Evolutionary conservation across 495 filamentous ascomycete genomes (phyloP), one percentile per base, ranked within the genome.

Genomic region (Tirmania nivea): DNA sequence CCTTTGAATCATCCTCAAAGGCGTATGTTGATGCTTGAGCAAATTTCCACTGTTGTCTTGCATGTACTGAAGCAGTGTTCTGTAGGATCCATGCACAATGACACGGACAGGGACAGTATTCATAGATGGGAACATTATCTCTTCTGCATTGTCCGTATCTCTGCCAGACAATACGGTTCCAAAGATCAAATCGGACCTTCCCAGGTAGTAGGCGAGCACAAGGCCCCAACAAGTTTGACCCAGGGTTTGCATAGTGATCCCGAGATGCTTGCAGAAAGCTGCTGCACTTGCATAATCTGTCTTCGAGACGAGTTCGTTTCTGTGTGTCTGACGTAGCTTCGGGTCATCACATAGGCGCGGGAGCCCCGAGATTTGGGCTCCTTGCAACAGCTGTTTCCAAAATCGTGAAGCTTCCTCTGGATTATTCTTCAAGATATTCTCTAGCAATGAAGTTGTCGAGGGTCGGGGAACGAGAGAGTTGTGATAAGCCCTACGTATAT

Each of bases 41-140:
- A 75, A 65, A n/a, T 60, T 65, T 12, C 71, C 70, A 57, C 71
- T 70, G 35, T 78, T 76, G 6, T 75, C 69, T 56, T 85, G 82
- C 63, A 80, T 73, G 60, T 83, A 79, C 21, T 63, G 64, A 35
- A 85, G 65, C 73, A 84, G 80, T 17, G 78, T 73, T 8, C 54
- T 55, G 4, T 73, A 64, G 0, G 66, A 71, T 17, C 83, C 83
- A 56, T 85, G 79, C 10, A 84, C 60, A 5, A 84, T 67, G 11
- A 71, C 68, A 11, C 83, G 69, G 1, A 85, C 66, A 0, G 77
- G 72, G 0, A 86, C 75, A 0, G 83, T 86, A 57, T 84, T 86
- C 80, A 86, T 86, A 5, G 79, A 77, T 8, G 83, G 83, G 58
- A 86, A 86, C 59, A 83, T 68, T n/a, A 83, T 61, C 16, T 72